Conservation (phyloP, 345 rosid genomes). For the Gossypium sturtianum region DNA sequence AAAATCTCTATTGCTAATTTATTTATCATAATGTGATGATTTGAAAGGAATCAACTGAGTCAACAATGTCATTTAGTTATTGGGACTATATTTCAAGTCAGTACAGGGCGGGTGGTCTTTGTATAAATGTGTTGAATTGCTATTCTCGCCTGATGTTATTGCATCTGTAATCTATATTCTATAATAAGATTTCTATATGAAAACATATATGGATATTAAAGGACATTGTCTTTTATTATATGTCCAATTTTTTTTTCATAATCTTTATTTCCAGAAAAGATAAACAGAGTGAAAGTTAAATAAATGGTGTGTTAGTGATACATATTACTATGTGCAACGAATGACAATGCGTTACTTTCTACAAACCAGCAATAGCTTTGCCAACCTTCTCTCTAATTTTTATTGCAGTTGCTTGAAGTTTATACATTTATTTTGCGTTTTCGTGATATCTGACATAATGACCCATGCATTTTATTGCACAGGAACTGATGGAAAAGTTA, state of each 20-base stretch:
- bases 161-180: not conserved
- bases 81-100: not conserved
- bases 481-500: slow-evolving; percentile 77
- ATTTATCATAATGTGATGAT: not conserved
- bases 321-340: not conserved
- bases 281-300: not conserved
- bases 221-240: too few relatives aligned
- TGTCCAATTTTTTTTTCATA: too few relatives aligned
- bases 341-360: not conserved
- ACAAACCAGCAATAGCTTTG: not conserved
- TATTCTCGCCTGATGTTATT: not conserved
- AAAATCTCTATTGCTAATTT: not conserved
- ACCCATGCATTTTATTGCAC: not conserved
- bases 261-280: too few relatives aligned
- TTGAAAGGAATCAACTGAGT: not conserved
- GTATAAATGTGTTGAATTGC: not conserved
- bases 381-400: not conserved
- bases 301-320: not conserved
- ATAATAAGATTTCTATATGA: too few relatives aligned
- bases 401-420: not conserved
- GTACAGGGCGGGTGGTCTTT: not conserved
- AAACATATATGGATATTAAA: too few relatives aligned
- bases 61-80: not conserved
- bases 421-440: not conserved
- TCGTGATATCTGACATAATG: not conserved